Percentiles rank a stretch among this genome's conserved stretches.
Conservation (phyloP, 2,329 filamentous ascomycete species). For the Hymenoscyphus albidus region DNA sequence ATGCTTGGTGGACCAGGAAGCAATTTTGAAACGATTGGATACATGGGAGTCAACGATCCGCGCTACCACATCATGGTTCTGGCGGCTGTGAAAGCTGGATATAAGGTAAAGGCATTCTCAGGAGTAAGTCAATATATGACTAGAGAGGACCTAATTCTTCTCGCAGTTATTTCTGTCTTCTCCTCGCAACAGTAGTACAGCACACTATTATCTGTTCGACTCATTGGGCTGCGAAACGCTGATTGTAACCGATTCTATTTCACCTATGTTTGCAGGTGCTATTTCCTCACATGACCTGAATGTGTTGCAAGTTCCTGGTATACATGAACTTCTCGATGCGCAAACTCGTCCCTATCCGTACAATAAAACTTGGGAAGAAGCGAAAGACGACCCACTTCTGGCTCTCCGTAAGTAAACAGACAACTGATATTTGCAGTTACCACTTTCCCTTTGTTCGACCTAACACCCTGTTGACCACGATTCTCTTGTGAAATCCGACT, state of each 20-base stretch:
- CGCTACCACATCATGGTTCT: slow-evolving; percentile 9
- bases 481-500: background rate
- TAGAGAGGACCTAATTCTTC: background rate
- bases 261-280: background rate
- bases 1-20: slow-evolving; percentile 14
- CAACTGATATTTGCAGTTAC: background rate
- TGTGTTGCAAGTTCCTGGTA: slow-evolving; percentile 6
- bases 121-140: background rate
- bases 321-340: slow-evolving; percentile 7
- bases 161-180: slow-evolving; percentile 9
- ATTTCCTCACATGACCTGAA: background rate
- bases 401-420: slow-evolving; percentile 33
- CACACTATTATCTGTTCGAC: slow-evolving; percentile 7
- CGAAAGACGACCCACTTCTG: slow-evolving; percentile 37
- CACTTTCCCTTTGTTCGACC: background rate
- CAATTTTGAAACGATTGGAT: slow-evolving; percentile 41
- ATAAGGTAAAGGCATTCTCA: slow-evolving; percentile 4
- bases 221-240: background rate
- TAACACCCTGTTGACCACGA: background rate
- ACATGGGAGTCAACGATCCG: slow-evolving; percentile 37
- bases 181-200: slow-evolving; percentile 10
- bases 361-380: slow-evolving; percentile 35
- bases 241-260: background rate
- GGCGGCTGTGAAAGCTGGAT: slow-evolving; percentile 12
- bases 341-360: slow-evolving; percentile 28